A percentile compares a stretch with the other conserved stretches of the same genome.
These are phyloP conservation scores for Exophiala sp. DNA, from an alignment of 2,329 filamentous ascomycete genomes.

Conservation along the genomic window DNA sequence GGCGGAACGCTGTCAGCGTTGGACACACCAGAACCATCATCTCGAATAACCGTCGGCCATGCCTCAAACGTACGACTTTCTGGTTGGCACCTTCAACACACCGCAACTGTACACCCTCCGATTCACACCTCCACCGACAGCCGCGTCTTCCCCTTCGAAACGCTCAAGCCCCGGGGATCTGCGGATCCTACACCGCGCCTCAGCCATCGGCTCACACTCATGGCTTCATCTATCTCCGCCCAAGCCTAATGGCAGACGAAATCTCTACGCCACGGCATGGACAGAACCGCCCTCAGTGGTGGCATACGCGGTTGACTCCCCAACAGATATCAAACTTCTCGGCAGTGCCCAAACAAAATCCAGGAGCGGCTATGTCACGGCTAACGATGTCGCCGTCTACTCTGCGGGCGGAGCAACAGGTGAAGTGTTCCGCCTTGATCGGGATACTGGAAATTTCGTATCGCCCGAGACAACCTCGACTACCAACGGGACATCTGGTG, in stretches of 20 bases:
- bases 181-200: conserved; percentile 22
- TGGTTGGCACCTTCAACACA: conserved; percentile 30
- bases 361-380: conserved; percentile 27
- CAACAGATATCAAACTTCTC: conserved; percentile 24
- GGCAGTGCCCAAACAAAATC: conserved; percentile 22
- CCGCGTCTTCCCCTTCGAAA: conserved; percentile 3
- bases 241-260: conserved; percentile 11
- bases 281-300: conserved; percentile 26
- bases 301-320: conserved; percentile 25
- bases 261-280: conserved; percentile 29
- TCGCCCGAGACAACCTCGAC: not conserved
- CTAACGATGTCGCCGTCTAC: conserved; percentile 23
- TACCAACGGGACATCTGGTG: not conserved
- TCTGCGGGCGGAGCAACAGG: conserved; percentile 28
- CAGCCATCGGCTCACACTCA: conserved; percentile 28
- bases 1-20: no score
- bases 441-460: conserved; percentile 18
- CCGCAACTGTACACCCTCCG: conserved; percentile 27
- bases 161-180: conserved; percentile 7
- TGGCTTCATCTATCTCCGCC: conserved; percentile 26
- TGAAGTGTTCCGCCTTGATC: conserved; percentile 28
- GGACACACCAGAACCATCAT: no score
- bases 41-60: conserved; percentile 2
- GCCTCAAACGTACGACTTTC: conserved; percentile 21
- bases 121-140: conserved; percentile 22